A percentile compares a stretch with the other conserved stretches of the same genome.
Evolutionary conservation across 768 basidiomycete species (phyloP).

Genomic region (Tulasnella sp.): DNA sequence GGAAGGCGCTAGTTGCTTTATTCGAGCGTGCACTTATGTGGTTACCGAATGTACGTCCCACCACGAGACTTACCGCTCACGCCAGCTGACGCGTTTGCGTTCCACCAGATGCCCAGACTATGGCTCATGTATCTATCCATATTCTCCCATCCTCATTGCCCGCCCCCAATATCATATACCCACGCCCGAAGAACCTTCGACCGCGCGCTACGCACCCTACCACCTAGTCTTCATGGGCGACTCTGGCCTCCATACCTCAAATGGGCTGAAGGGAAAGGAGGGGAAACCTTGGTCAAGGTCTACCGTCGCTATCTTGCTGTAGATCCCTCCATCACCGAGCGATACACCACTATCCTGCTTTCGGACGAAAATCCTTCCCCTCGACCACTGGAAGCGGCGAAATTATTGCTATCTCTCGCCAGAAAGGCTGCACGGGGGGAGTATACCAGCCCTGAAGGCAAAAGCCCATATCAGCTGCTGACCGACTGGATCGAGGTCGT

Average conservation of each 20-base stretch:
- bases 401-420: conserved; percentile 78
- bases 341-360: conserved; percentile 67
- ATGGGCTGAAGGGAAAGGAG: conserved; percentile 84
- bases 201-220: conserved; percentile 86
- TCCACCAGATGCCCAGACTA: conserved; percentile 73
- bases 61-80: conserved; percentile 14
- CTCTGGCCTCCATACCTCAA: conserved; percentile 91
- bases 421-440: conserved; percentile 78
- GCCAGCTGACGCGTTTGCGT: neutral
- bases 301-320: conserved; percentile 87
- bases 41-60: conserved; percentile 71
- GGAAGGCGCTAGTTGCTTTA: conserved; percentile 80
- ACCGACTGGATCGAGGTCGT: conserved; percentile 89
- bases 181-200: conserved; percentile 94
- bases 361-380: conserved; percentile 49
- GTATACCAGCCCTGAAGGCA: conserved; percentile 84
- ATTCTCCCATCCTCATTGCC: conserved; percentile 86
- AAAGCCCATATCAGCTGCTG: conserved; percentile 92
- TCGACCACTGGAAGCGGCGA: conserved; percentile 89
- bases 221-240: conserved; percentile 85
- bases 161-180: conserved; percentile 74
- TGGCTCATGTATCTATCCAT: conserved; percentile 93
- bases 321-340: conserved; percentile 76
- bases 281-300: conserved; percentile 68
- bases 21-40: conserved; percentile 95